Percentiles rank a stretch among this genome's conserved stretches.
Evolutionary conservation across 495 filamentous ascomycete species (phyloP).

Genomic region (Aspergillus hancockii): DNA sequence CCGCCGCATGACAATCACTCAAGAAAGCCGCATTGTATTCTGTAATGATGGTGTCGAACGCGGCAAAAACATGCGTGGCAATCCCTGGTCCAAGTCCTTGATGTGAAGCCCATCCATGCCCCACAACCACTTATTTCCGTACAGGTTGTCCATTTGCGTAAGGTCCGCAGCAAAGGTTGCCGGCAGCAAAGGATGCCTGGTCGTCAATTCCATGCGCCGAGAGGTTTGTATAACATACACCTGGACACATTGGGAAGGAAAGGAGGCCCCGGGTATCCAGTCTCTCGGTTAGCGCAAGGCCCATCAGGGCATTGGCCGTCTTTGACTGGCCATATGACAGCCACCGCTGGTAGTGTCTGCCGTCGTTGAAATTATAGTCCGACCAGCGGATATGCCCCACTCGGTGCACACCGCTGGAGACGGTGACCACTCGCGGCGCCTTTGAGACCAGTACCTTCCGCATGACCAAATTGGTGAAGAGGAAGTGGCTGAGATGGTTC

Average conservation of each 20-base stretch:
- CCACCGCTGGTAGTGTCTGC: constrained; percentile 45
- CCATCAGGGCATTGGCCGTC: constrained; percentile 51
- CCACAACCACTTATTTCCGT: constrained; percentile 24
- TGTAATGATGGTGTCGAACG: constrained; percentile 44
- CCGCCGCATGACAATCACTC: constrained; percentile 36
- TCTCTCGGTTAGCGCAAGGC: constrained; percentile 38
- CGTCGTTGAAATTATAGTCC: constrained; percentile 58
- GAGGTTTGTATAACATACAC: constrained; percentile 28
- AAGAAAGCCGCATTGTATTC: constrained; percentile 41
- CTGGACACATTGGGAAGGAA: constrained; percentile 16
- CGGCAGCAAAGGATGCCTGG: too few relatives aligned
- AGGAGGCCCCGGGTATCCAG: constrained; percentile 3
- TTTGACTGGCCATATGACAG: constrained; percentile 54
- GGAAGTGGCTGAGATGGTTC: constrained; percentile 60
- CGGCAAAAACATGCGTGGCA: constrained; percentile 59
- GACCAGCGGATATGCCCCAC: constrained; percentile 45
- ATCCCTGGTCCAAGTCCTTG: constrained; percentile 53
- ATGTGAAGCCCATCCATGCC: constrained; percentile 32
- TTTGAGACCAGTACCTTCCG: constrained; percentile 36
- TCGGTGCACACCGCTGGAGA: constrained; percentile 41
- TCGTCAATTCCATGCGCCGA: too few relatives aligned
- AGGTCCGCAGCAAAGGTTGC: constrained; percentile 5
- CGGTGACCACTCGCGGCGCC: constrained; percentile 27
- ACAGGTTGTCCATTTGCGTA: constrained; percentile 14
- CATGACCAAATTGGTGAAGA: constrained; percentile 60